Percentiles rank a stretch among this genome's conserved stretches.
phyloP scores from a whole-genome alignment of 177 flowering plant species.

The Vitis hybrid region DNA sequence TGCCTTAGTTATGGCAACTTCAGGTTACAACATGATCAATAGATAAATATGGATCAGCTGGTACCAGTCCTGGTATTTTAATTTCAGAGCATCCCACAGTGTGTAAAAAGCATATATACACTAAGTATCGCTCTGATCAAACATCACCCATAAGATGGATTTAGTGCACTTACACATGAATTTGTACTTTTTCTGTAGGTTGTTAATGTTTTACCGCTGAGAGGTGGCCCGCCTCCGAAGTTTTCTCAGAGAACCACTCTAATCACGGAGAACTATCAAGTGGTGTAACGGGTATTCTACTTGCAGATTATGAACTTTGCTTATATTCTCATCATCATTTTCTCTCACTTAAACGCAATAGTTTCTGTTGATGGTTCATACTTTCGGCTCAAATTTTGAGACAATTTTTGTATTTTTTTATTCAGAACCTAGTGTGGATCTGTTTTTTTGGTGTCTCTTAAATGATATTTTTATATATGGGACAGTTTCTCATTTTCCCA shows the following conservation, averaged over 20 bases:
- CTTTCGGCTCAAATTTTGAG: no score
- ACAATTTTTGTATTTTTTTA: no score
- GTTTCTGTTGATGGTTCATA: no score
- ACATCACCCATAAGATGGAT: not conserved
- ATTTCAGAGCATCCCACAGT: not conserved
- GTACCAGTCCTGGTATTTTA: not conserved
- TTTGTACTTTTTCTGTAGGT: constrained; percentile 50
- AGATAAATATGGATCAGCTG: constrained; percentile 3
- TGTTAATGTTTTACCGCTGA: constrained; percentile 54
- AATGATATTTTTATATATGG: no score
- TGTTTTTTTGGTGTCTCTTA: no score
- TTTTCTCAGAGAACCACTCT: constrained; percentile 64
- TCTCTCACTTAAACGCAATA: no score
- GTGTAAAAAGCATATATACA: not conserved
- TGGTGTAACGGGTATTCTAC: constrained; percentile 37
- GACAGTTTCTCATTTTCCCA: no score
- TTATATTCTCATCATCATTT: no score
- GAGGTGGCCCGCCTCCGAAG: constrained; percentile 69
- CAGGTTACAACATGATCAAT: not conserved
- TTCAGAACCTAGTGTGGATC: no score
- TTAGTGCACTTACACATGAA: not conserved
- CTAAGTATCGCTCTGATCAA: not conserved
- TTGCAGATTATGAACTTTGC: no score
- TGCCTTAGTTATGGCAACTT: no score
- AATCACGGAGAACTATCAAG: constrained; percentile 76